Base-by-base conservation (phyloP, 108 stramenopile species). In the Skeletonema costatum region DNA sequence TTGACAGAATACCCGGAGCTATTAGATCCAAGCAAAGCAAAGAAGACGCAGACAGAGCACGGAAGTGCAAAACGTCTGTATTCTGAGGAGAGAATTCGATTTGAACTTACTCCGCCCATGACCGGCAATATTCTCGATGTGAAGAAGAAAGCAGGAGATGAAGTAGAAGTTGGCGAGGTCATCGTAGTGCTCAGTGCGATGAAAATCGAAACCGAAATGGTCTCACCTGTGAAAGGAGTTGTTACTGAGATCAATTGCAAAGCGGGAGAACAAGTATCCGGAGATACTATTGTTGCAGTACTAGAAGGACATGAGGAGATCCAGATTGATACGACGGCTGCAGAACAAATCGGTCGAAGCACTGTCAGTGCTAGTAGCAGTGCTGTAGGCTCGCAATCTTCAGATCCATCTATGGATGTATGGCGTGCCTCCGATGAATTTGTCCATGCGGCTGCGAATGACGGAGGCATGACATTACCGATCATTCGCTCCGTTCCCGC, bases 171-270 rank as follows among this genome's bases (percentile, higher is more conserved):
- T 33, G 94, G 94, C 21, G 82, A 93, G 16, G 86, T 85, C 9
- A 71, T 95, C n/a, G 84, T 90, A 5, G 86, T 93, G 48, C 87
- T 95, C 21, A 80, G 76, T 16, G 94, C 94, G 16, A 93, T 95
- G 92, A 95, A 95, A 84, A 95, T 95, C 86, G 94, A 95, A 63
- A 88, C 91, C 51, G 71, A 77, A 39, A 78, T 95, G 68, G 71
- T 85, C 9, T 90, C 94, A 25, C 87, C 91, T 56, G 60, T 64
- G 35, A 87, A 81, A 32, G 94, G 91, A 16, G 70, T 73, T n/a
- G 84, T 93, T 16, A 71, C 73, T 12, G 71, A 73, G 31, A 68
- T 90, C 17, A 62, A 67, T 70, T 83, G 80, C 44, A 62, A 38
- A 21, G 89, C 66, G 25, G 89, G 88, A 16, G 87, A 91, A 17